Percentiles rank a stretch among this genome's conserved stretches.
These are phyloP conservation scores for Fusarium equiseti DNA, from an alignment of 2,329 filamentous ascomycete species.

Conservation along the genomic window DNA sequence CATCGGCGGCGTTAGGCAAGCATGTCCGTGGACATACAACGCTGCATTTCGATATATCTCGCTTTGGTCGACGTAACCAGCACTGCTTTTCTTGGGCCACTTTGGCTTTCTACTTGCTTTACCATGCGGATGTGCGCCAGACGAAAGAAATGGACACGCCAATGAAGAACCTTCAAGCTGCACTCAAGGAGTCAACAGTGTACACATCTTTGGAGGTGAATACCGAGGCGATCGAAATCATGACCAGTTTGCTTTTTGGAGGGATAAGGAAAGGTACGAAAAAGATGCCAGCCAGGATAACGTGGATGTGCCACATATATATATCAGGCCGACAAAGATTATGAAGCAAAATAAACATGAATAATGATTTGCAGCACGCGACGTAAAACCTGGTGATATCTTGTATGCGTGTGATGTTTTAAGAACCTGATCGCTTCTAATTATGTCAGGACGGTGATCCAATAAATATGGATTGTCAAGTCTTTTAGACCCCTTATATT, in stretches of 20 bases:
- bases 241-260: constrained; percentile 9
- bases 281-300: not conserved
- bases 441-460: not conserved
- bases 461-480: not conserved
- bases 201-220: not conserved
- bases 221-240: constrained; percentile 7
- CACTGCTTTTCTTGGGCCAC: constrained; percentile 1
- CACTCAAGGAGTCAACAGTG: constrained; percentile 2
- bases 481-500: not conserved
- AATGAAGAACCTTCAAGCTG: not conserved
- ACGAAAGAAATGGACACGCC: not conserved
- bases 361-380: not conserved
- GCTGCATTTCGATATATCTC: constrained; percentile 24
- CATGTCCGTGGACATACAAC: constrained; percentile 18
- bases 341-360: constrained; percentile 15
- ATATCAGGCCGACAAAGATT: constrained; percentile 16
- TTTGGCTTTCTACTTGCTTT: constrained; percentile 19
- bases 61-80: constrained; percentile 7
- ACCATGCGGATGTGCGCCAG: not conserved
- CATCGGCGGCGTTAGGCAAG: constrained; percentile 39
- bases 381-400: not conserved
- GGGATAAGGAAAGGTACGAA: constrained; percentile 12
- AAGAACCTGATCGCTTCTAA: not conserved
- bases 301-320: constrained; percentile 13
- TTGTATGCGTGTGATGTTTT: not conserved